These are phyloP conservation scores for Bjerkandera adusta DNA, from an alignment of 1,284 basidiomycete genomes.

Conservation along the genomic window DNA sequence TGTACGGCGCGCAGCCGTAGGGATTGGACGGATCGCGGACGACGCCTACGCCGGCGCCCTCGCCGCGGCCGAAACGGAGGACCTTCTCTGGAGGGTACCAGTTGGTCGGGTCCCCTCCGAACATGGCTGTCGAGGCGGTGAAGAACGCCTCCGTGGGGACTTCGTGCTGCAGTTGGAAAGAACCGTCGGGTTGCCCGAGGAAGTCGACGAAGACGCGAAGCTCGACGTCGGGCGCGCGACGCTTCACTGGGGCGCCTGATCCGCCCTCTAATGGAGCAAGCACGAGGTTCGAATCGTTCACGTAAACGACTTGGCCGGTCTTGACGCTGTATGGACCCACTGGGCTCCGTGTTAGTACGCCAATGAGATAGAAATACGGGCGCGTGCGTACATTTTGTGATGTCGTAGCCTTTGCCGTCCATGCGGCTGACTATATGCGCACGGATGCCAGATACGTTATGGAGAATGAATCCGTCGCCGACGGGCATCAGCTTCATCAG, in stretches of 20 bases:
- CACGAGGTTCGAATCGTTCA: constrained; percentile 70
- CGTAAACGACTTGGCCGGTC: constrained; percentile 76
- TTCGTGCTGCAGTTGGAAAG: constrained; percentile 35
- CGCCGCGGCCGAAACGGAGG: constrained; percentile 44
- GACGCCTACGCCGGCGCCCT: constrained; percentile 50
- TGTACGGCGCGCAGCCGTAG: constrained; percentile 60
- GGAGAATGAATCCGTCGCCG: constrained; percentile 70
- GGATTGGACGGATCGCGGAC: constrained; percentile 47
- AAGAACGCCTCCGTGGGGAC: constrained; percentile 45
- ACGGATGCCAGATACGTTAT: constrained; percentile 76
- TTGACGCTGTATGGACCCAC: constrained; percentile 83
- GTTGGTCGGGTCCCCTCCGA: constrained; percentile 61
- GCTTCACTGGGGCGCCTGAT: constrained; percentile 24
- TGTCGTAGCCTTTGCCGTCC: constrained; percentile 85
- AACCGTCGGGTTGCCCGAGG: constrained; percentile 46
- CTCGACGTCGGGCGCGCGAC: constrained; percentile 45
- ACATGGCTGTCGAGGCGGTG: constrained; percentile 63
- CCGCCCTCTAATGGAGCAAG: constrained; percentile 30
- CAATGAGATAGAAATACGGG: neutral
- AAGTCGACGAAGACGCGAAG: constrained; percentile 61
- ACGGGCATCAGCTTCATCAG: constrained; percentile 61
- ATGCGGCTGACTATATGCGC: constrained; percentile 74
- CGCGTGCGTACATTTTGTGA: constrained; percentile 67
- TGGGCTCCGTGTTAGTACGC: constrained; percentile 28
- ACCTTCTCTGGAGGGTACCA: constrained; percentile 23